Evolutionary conservation across 2,329 filamentous ascomycete species (phyloP).

Genomic region (Nigrospora osmanthi): DNA sequence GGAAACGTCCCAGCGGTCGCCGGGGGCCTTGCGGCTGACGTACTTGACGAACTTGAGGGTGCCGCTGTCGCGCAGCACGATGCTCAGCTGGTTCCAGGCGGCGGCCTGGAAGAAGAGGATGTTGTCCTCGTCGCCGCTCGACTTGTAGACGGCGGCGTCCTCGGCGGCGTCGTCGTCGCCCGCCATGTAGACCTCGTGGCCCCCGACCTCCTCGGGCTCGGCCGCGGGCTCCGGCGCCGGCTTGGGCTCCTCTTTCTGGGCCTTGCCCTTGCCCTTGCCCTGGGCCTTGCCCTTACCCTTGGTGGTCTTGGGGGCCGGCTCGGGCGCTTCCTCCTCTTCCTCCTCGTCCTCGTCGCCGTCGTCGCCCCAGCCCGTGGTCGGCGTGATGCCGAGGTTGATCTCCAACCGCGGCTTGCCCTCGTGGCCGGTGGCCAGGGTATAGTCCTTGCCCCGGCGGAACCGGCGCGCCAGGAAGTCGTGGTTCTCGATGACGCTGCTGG

Average conservation of each 20-base stretch:
- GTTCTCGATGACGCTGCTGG: constrained; percentile 63
- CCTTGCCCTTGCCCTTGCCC: constrained; percentile 17
- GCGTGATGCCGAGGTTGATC: constrained; percentile 80
- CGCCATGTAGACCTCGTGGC: constrained; percentile 90
- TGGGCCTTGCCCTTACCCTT: constrained; percentile 17
- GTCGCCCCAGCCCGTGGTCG: constrained; percentile 76
- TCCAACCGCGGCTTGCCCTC: constrained; percentile 73
- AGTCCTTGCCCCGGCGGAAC: constrained; percentile 82
- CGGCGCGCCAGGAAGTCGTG: constrained; percentile 75
- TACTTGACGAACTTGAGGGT: constrained; percentile 95
- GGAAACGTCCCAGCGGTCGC: constrained; percentile 88
- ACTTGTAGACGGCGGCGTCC: constrained; percentile 84
- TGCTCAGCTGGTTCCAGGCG: constrained; percentile 82
- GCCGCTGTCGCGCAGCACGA: constrained; percentile 82
- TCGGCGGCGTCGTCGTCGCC: constrained; percentile 64
- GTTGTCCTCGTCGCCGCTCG: constrained; percentile 67
- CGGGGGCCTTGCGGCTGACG: constrained; percentile 71
- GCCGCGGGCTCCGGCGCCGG: constrained; percentile 18
- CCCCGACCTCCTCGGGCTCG: constrained; percentile 54
- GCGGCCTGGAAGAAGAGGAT: constrained; percentile 57
- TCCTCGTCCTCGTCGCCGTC: constrained; percentile 48
- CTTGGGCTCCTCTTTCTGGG: constrained; percentile 12
- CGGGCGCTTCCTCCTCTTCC: constrained; percentile 21
- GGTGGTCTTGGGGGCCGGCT: constrained; percentile 5
- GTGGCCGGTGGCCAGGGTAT: constrained; percentile 85